Conservation (phyloP, 2,329 filamentous ascomycete genomes). For the Neoscytalidium dimidiatum region DNA sequence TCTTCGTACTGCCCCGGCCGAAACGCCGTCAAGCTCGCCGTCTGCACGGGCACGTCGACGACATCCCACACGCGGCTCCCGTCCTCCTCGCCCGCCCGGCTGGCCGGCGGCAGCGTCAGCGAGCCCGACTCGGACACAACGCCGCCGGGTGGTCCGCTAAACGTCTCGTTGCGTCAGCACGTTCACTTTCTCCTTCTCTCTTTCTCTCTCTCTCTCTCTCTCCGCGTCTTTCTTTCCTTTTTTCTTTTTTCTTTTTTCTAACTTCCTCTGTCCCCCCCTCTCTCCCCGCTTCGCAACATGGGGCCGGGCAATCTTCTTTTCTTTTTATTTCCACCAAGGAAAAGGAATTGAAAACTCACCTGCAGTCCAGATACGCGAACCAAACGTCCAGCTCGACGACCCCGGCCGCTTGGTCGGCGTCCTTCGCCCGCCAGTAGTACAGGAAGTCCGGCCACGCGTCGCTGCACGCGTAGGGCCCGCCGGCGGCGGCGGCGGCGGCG, state of each 20-base stretch:
- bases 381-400: neutral
- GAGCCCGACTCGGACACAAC: neutral
- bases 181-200: neutral
- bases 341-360: neutral
- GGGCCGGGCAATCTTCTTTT: too few species aligned
- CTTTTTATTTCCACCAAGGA: neutral
- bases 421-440: neutral
- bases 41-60: neutral
- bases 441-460: neutral
- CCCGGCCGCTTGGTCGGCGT: too few species aligned
- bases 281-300: too few species aligned
- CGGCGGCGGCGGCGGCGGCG: neutral
- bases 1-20: conserved; percentile 6
- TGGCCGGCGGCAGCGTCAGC: neutral
- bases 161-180: neutral
- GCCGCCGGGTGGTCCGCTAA: neutral
- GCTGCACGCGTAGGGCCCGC: neutral
- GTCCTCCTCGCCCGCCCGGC: neutral
- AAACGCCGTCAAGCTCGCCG: neutral
- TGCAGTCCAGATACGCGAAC: neutral
- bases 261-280: too few species aligned
- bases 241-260: neutral
- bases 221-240: too few species aligned
- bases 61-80: neutral
- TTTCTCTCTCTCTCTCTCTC: too few species aligned